Conservation (phyloP, 2,329 filamentous ascomycete species). For the Alternaria postmessia region DNA sequence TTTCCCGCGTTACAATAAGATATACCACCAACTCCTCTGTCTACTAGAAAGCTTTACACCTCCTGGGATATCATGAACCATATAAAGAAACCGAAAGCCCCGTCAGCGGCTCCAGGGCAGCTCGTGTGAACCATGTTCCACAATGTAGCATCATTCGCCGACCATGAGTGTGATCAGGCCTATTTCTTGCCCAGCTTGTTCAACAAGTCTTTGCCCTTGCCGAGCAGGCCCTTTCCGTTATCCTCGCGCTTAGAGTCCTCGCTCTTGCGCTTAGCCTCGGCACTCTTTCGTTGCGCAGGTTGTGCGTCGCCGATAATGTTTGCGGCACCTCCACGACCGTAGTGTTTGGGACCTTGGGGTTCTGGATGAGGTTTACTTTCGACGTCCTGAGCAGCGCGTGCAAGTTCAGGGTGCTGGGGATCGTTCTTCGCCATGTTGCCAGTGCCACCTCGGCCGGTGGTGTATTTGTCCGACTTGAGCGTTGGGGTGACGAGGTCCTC, state of each 20-base stretch:
- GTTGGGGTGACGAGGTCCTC: slow-evolving; percentile 81
- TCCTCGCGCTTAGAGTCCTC: slow-evolving; percentile 22
- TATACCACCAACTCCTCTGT: slow-evolving; percentile 14
- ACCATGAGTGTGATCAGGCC: background rate
- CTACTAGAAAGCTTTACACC: slow-evolving; percentile 11
- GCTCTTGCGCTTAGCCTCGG: slow-evolving; percentile 38
- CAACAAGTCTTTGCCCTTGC: slow-evolving; percentile 63
- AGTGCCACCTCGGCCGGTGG: slow-evolving; percentile 85
- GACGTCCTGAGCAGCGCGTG: slow-evolving; percentile 84
- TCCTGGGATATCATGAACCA: slow-evolving; percentile 27
- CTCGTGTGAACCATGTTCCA: background rate
- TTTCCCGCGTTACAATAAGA: slow-evolving; percentile 2
- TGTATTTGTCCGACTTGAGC: slow-evolving; percentile 83
- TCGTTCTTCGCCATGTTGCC: slow-evolving; percentile 89
- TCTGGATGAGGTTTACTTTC: slow-evolving; percentile 62
- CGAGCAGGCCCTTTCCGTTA: slow-evolving; percentile 53
- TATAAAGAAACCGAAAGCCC: slow-evolving; percentile 13
- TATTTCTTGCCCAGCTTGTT: slow-evolving; percentile 54
- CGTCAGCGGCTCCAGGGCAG: background rate
- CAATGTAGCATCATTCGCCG: background rate
- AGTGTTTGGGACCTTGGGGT: slow-evolving; percentile 67
- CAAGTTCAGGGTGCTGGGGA: slow-evolving; percentile 69
- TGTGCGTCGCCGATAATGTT: slow-evolving; percentile 62
- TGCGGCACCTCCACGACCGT: slow-evolving; percentile 78
- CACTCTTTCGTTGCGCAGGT: slow-evolving; percentile 39